A percentile compares a stretch with the other conserved stretches of the same genome.
These are phyloP conservation scores for Podospora pseudocomata DNA, from an alignment of 495 filamentous ascomycete species.

Conservation along the genomic window DNA sequence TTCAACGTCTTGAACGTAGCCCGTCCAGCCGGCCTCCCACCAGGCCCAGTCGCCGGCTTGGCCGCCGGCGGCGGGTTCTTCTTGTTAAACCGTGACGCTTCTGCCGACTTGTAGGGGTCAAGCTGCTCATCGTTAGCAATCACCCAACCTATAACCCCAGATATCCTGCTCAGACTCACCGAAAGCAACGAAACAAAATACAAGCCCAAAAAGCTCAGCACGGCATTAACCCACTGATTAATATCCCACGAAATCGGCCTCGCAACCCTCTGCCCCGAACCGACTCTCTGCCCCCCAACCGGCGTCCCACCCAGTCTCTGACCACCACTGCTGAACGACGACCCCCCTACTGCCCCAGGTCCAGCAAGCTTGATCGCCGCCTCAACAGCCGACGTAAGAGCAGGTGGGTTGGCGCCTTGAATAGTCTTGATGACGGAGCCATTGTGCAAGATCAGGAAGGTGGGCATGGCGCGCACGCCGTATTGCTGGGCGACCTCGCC, in stretches of 20 bases:
- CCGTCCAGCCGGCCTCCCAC: conserved; percentile 26
- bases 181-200: conserved; percentile 58
- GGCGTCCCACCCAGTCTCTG: conserved; percentile 34
- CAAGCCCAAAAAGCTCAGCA: conserved; percentile 56
- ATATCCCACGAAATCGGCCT: conserved; percentile 39
- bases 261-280: conserved; percentile 23
- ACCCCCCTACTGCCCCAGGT: conserved; percentile 41
- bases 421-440: conserved; percentile 68
- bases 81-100: conserved; percentile 62
- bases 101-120: conserved; percentile 62
- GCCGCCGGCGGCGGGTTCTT: conserved; percentile 30
- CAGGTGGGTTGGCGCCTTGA: conserved; percentile 70
- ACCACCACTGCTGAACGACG: conserved; percentile 41
- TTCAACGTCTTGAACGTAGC: conserved; percentile 43
- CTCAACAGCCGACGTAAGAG: conserved; percentile 70
- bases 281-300: conserved; percentile 20
- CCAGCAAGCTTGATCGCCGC: conserved; percentile 62
- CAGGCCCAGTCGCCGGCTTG: conserved; percentile 20
- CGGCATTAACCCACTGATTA: conserved; percentile 42
- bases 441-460: conserved; percentile 83
- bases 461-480: conserved; percentile 66
- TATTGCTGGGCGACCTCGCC: conserved; percentile 53
- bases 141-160: not conserved
- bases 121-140: conserved; percentile 44
- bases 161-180: conserved; percentile 29